Percentiles rank a stretch among this genome's conserved stretches.
These are phyloP conservation scores for Scenedesmus sp. DNA, from an alignment of 163 green algal species.

Conservation along the genomic window DNA sequence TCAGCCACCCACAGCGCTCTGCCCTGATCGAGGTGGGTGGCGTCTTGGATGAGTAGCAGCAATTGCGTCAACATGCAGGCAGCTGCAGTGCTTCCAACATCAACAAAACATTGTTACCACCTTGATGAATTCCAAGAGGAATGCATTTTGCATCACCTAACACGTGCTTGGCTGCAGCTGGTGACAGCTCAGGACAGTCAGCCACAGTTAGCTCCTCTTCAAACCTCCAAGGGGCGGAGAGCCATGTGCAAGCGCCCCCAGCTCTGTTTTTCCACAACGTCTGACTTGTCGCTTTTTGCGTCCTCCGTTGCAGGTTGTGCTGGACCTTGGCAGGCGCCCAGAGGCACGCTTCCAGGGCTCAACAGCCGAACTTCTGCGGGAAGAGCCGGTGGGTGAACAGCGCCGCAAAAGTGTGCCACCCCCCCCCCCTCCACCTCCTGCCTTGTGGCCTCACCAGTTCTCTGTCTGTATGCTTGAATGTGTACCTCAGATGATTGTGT, in stretches of 20 bases:
- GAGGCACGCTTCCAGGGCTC: constrained; percentile 86
- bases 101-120: not conserved
- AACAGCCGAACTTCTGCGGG: constrained; percentile 78
- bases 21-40: constrained; percentile 78
- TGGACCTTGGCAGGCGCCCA: constrained; percentile 84
- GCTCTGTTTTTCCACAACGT: no score
- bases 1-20: constrained; percentile 69
- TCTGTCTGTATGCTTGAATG: not conserved
- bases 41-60: not conserved
- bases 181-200: no score
- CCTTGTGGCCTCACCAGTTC: no score
- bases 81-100: not conserved
- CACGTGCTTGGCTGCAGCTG: no score
- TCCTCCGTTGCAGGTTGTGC: constrained; percentile 70
- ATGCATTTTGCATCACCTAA: no score
- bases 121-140: not conserved
- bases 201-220: no score
- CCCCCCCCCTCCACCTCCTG: no score
- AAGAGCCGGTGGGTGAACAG: constrained; percentile 76
- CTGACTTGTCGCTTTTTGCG: not conserved
- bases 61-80: not conserved
- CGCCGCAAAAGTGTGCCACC: no score
- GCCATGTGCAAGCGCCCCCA: no score
- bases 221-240: no score
- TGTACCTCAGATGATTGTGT: not conserved